These are phyloP conservation scores for Beauveria rudraprayagi DNA, from an alignment of 2,329 filamentous ascomycete species.

Conservation along the genomic window DNA sequence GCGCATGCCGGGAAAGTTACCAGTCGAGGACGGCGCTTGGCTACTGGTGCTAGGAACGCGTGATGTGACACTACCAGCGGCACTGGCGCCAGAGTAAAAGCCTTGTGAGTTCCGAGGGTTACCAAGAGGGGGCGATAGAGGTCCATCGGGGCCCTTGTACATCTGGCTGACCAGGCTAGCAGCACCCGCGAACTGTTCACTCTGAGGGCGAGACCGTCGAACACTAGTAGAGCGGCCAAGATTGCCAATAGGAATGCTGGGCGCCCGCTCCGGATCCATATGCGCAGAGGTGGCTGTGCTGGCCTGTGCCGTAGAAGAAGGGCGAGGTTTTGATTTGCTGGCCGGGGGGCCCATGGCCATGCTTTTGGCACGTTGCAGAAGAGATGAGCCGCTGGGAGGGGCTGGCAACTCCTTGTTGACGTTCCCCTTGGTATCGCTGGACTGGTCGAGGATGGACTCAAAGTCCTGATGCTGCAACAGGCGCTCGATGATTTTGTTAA, in stretches of 20 bases:
- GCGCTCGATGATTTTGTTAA: conserved; percentile 97
- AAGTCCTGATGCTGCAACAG: conserved; percentile 92
- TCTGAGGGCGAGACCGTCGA: conserved; percentile 50
- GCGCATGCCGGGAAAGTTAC: conserved; percentile 66
- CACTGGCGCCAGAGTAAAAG: conserved; percentile 49
- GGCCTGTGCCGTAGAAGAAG: conserved; percentile 48
- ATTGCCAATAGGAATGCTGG: conserved; percentile 63
- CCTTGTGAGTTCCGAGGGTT: conserved; percentile 54
- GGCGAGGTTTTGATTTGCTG: conserved; percentile 38
- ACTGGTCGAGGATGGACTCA: conserved; percentile 84
- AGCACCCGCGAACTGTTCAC: conserved; percentile 54
- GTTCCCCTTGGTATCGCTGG: conserved; percentile 47
- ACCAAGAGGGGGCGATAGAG: conserved; percentile 50
- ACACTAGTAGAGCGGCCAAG: conserved; percentile 46
- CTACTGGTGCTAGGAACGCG: conserved; percentile 43
- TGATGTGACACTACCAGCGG: conserved; percentile 40
- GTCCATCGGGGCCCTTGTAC: conserved; percentile 67
- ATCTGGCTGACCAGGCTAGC: conserved; percentile 76
- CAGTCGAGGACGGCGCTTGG: conserved; percentile 36
- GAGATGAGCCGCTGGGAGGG: conserved; percentile 44
- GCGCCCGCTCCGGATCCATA: conserved; percentile 64
- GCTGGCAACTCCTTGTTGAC: conserved; percentile 80
- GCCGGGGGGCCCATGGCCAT: conserved; percentile 40
- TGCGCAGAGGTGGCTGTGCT: conserved; percentile 32
- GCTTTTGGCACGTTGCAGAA: conserved; percentile 55